phyloP scores from a whole-genome alignment of 192 early-diverging fungal species.

The Backusella luteola region DNA sequence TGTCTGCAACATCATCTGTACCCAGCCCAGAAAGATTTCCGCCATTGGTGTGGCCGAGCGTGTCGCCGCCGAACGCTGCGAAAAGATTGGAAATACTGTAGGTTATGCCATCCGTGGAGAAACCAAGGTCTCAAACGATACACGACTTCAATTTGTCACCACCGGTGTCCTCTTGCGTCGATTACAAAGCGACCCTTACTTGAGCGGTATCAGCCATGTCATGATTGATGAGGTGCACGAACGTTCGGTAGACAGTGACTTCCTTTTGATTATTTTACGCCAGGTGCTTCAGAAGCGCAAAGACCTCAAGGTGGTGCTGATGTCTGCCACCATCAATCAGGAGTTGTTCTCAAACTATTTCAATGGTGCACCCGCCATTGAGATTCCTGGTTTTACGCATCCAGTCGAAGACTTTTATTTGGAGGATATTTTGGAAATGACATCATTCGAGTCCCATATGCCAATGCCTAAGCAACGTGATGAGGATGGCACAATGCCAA shows the following conservation, averaged over 20 bases:
- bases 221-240: constrained; percentile 86
- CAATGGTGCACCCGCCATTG: constrained; percentile 55
- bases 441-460: constrained; percentile 49
- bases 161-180: constrained; percentile 72
- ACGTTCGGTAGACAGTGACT: constrained; percentile 71
- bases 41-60: constrained; percentile 37
- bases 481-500: constrained; percentile 26
- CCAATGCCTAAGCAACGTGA: constrained; percentile 9
- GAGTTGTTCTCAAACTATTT: constrained; percentile 61
- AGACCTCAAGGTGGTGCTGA: constrained; percentile 65
- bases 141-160: constrained; percentile 29
- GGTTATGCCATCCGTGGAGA: constrained; percentile 41
- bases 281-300: constrained; percentile 50
- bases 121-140: constrained; percentile 30
- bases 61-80: constrained; percentile 35
- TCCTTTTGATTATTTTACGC: constrained; percentile 65
- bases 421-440: constrained; percentile 67
- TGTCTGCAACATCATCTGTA: constrained; percentile 56
- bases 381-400: constrained; percentile 76
- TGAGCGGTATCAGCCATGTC: constrained; percentile 69
- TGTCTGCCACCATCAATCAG: constrained; percentile 78
- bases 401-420: constrained; percentile 67
- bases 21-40: constrained; percentile 53
- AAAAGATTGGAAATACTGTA: constrained; percentile 24
- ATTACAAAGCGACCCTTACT: constrained; percentile 58